These are phyloP conservation scores for Annulohypoxylon maeteangense DNA, from an alignment of 495 filamentous ascomycete species.

Conservation along the genomic window DNA sequence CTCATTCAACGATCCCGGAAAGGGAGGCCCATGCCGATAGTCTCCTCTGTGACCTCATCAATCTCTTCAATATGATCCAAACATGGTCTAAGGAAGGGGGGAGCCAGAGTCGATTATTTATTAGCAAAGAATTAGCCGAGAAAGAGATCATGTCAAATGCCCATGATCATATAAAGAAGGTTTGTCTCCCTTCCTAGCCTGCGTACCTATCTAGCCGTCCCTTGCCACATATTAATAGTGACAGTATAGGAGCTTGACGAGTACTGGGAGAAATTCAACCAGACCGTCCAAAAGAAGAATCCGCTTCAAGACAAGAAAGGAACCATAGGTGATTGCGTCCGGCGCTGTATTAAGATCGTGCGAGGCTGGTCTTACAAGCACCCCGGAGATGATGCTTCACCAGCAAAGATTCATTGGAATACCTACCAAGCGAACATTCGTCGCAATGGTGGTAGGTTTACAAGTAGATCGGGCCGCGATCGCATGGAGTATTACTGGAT, in stretches of 20 bases:
- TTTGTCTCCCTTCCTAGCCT: neutral
- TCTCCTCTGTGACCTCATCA: neutral
- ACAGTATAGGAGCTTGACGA: neutral
- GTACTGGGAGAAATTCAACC: neutral
- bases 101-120: neutral
- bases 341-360: neutral
- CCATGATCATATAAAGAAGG: neutral
- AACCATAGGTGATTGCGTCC: neutral
- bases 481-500: slow-evolving; percentile 4
- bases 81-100: neutral
- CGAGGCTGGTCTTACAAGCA: neutral
- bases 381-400: neutral
- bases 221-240: neutral
- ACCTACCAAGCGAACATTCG: neutral
- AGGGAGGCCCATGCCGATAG: neutral
- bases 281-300: neutral
- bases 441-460: neutral
- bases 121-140: neutral
- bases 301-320: neutral
- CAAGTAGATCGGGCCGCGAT: neutral
- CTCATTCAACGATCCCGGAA: neutral
- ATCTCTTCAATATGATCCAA: neutral
- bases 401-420: neutral
- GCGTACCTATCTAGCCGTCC: no score
- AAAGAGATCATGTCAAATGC: neutral